A percentile compares a stretch with the other conserved stretches of the same genome.
phyloP scores from a whole-genome alignment of 225 moss, liverwort and hornwort genomes.

The Neckera pumila region DNA sequence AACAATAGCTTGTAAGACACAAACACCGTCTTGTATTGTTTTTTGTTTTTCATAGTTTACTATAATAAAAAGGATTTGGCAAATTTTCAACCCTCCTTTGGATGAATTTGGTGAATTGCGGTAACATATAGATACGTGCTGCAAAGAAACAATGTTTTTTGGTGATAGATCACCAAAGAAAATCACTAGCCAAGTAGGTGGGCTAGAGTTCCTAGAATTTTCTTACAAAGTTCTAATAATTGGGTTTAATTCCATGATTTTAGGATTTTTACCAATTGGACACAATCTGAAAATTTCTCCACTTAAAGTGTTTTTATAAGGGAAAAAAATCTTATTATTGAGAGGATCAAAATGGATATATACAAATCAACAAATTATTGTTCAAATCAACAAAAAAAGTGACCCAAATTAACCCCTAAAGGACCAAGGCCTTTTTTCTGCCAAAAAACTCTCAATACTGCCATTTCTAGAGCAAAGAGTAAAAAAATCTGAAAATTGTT shows the following conservation, averaged over 20 bases:
- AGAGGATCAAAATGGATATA: too few relatives aligned
- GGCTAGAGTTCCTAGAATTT: not conserved
- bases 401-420: too few relatives aligned
- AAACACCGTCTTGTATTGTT: rapidly evolving
- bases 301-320: not conserved
- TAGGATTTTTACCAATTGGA: not conserved
- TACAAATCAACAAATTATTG: too few relatives aligned
- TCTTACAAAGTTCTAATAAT: not conserved
- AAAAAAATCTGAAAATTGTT: too few relatives aligned
- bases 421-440: too few relatives aligned
- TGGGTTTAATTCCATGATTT: not conserved
- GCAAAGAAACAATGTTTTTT: not conserved
- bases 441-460: too few relatives aligned
- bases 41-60: not conserved
- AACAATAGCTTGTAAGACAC: not conserved
- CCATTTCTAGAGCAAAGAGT: too few relatives aligned
- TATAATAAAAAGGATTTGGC: not conserved
- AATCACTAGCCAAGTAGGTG: rapidly evolving
- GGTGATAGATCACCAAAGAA: rapidly evolving
- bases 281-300: not conserved
- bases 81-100: rapidly evolving
- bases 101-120: not conserved
- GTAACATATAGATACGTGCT: not conserved
- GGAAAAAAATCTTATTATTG: rapidly evolving
- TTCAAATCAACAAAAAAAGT: too few relatives aligned